A percentile compares a stretch with the other conserved stretches of the same genome.
These are phyloP conservation scores for Paramecium primaurelia DNA, from an alignment of 73 alveolate species.

Conservation along the genomic window DNA sequence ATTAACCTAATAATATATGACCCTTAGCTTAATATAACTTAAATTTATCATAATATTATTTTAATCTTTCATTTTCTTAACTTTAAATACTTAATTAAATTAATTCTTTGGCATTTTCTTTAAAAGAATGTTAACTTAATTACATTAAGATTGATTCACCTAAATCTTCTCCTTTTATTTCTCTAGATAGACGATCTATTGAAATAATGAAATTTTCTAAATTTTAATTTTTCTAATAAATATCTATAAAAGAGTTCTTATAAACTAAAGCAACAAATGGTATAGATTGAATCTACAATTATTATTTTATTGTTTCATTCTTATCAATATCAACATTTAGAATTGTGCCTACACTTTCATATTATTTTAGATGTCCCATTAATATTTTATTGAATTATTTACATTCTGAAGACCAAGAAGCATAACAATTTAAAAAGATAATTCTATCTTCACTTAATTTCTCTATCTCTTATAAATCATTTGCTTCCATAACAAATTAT, in stretches of 20 bases:
- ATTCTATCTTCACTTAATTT: neutral
- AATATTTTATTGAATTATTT: neutral
- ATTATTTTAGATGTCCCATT: neutral
- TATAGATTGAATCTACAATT: neutral
- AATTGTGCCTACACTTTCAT: neutral
- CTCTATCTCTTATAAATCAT: neutral
- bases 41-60: neutral
- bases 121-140: neutral
- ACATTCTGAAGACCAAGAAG: neutral
- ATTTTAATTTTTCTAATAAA: neutral
- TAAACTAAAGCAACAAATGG: neutral
- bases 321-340: neutral
- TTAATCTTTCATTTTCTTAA: neutral
- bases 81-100: neutral
- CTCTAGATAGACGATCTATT: neutral
- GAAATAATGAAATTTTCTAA: neutral
- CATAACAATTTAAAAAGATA: neutral
- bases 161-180: neutral
- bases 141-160: neutral
- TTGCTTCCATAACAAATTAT: neutral
- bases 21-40: neutral
- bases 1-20: neutral
- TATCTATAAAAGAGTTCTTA: neutral
- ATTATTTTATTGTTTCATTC: neutral
- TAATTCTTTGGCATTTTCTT: neutral